phyloP scores from a whole-genome alignment of 1,284 basidiomycete genomes.

The Meira nashicola region DNA sequence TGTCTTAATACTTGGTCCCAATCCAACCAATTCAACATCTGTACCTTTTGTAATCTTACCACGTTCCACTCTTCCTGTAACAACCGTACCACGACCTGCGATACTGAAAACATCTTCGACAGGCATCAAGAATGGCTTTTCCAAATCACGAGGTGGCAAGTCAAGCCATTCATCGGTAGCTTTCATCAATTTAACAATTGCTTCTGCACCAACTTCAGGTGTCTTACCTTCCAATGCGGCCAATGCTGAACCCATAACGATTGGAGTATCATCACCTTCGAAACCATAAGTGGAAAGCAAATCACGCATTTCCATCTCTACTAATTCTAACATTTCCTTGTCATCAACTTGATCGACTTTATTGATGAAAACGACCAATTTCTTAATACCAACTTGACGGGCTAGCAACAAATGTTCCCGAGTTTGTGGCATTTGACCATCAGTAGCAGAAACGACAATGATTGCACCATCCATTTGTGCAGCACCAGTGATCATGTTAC shows the following conservation, averaged over 20 bases:
- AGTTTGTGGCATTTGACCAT: constrained; percentile 99
- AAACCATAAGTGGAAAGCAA: constrained; percentile 80
- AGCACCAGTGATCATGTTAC: constrained; percentile 99
- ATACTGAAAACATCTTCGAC: constrained; percentile 98
- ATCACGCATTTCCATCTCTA: constrained; percentile 99
- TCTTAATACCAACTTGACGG: constrained; percentile 96
- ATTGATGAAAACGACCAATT: constrained; percentile 99
- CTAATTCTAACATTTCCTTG: constrained; percentile 96
- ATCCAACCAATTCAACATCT: constrained; percentile 89
- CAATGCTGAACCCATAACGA: constrained; percentile 92
- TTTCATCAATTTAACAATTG: constrained; percentile 78
- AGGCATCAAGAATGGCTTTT: constrained; percentile 95
- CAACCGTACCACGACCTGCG: constrained; percentile 95
- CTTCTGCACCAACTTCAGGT: constrained; percentile 71
- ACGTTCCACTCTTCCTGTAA: constrained; percentile 94
- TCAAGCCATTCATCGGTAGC: constrained; percentile 94
- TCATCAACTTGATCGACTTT: constrained; percentile 96
- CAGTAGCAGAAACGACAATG: constrained; percentile 86
- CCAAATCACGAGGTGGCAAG: constrained; percentile 88
- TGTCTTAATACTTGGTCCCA: constrained; percentile 80
- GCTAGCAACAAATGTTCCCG: constrained; percentile 95
- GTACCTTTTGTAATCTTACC: constrained; percentile 86
- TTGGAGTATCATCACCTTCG: constrained; percentile 94
- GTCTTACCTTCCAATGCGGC: constrained; percentile 86
- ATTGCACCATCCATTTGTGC: constrained; percentile 82